Evolutionary conservation across 148 eudicot genomes (phyloP), one percentile per base, ranked within the genome.

Genomic region (Nepenthes mirabilis): DNA sequence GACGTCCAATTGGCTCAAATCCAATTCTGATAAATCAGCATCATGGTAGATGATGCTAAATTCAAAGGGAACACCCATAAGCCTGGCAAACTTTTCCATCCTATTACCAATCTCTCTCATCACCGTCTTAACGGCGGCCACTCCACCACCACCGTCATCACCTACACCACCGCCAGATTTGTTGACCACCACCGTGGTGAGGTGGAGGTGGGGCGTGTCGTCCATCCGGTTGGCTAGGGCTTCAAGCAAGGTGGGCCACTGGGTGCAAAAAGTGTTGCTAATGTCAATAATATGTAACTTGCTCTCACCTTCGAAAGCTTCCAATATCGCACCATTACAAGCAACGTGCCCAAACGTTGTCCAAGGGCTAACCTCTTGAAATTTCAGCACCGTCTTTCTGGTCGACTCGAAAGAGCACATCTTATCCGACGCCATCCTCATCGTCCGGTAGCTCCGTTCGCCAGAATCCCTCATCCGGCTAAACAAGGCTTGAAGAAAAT

Each of bases 351-450:
- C 99, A 10, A 93, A 93, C 6, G 84, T 93, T 6, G 89, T 75
- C 99, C 99, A 93, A 1, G 99, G 96, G 61, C 91, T 86, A 1
- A 86, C 99, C 51, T 93, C 99, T 52, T 93, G 99, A 61, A 88
- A 93, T 64, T 93, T 93, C 13, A 93, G 69, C 11, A 86, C 59
- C 64, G 66, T 75, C 61, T 75, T 86, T 1, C 95, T 66, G 0
- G 90, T 86, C 0, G 87, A 70, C 43, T 86, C 98, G 59, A 93
- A 93, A 0, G 95, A 86, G 60, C 67, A 73, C 2, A 65, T 75
- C 33, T 79, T 86, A 2, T 88, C 91, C 1, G 84, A 77, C 0
- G 96, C 91, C 0, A 83, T 64, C 1, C 56, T 14, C 68, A 93
- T 68, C 55, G 74, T 74, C 1, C 76, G 72, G 65, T 73, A 72